Percentiles rank a stretch among this genome's conserved stretches.
phyloP scores from a whole-genome alignment of 1,139 yeast species.

The Blastobotrys apis region DNA sequence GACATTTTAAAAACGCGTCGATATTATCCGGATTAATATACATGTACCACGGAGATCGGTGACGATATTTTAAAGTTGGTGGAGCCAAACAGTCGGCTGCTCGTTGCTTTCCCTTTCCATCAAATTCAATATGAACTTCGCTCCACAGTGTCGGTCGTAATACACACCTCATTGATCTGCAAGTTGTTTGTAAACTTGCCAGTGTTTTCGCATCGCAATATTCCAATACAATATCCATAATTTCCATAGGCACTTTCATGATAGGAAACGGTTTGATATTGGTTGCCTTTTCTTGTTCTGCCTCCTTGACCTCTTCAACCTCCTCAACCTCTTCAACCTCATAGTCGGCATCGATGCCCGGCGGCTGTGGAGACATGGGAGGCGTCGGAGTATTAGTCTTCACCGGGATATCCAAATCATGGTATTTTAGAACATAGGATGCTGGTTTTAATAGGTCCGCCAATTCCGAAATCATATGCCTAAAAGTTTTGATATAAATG shows the following conservation, averaged over 20 bases:
- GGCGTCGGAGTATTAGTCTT: no score
- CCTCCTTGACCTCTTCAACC: background rate
- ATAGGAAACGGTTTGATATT: conserved; percentile 1
- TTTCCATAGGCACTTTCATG: conserved; percentile 13
- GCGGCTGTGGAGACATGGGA: no score
- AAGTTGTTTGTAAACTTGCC: conserved; percentile 8
- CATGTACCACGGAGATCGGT: conserved; percentile 10
- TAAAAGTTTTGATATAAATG: no score
- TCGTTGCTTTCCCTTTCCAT: conserved; percentile 10
- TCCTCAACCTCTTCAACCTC: no score
- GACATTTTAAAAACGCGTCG: conserved; percentile 2
- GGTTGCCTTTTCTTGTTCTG: background rate
- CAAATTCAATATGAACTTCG: conserved; percentile 13
- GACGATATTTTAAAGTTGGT: conserved; percentile 10
- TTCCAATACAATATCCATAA: conserved; percentile 13
- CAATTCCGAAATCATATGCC: no score
- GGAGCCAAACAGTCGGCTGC: conserved; percentile 10
- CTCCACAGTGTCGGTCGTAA: conserved; percentile 13
- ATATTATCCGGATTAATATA: conserved; percentile 7
- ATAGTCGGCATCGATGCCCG: no score
- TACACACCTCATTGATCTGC: conserved; percentile 13
- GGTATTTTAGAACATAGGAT: no score
- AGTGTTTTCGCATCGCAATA: conserved; percentile 13
- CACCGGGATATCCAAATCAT: no score
- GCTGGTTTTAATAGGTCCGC: no score